Conservation (phyloP, 176 grass and related monocot genomes). For the Oryza coarctata region DNA sequence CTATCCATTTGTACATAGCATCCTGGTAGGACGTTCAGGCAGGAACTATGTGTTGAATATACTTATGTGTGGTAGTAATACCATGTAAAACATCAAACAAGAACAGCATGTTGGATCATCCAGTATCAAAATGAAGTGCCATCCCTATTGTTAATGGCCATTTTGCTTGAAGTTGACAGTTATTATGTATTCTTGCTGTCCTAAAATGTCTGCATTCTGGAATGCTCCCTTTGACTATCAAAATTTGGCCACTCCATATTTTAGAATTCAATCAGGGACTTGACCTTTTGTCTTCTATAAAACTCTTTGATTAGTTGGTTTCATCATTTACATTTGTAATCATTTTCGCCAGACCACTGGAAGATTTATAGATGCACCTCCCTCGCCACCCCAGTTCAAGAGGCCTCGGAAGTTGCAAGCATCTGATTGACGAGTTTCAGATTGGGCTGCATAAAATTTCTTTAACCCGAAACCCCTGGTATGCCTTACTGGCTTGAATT, state of each 20-base stretch:
- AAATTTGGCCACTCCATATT: neutral
- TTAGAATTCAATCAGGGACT: neutral
- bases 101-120: neutral
- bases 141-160: neutral
- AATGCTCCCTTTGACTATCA: neutral
- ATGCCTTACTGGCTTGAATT: neutral
- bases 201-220: neutral
- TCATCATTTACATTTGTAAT: neutral
- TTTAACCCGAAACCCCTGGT: slow-evolving; percentile 9
- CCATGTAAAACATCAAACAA: neutral
- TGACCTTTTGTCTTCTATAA: neutral
- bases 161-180: slow-evolving; percentile 5
- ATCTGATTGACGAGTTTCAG: slow-evolving; percentile 58
- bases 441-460: neutral
- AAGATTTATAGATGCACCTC: slow-evolving; percentile 75
- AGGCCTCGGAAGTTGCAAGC: slow-evolving; percentile 85
- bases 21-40: neutral
- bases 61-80: neutral
- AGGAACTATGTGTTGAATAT: slow-evolving; percentile 15
- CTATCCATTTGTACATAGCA: neutral
- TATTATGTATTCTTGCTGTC: neutral
- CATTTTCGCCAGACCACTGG: slow-evolving; percentile 52
- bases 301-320: neutral
- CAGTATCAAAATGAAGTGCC: slow-evolving; percentile 17
- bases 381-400: slow-evolving; percentile 85